Evolutionary conservation across 108 stramenopile genomes (phyloP).

Genomic region (Schizochytrium sp.): DNA sequence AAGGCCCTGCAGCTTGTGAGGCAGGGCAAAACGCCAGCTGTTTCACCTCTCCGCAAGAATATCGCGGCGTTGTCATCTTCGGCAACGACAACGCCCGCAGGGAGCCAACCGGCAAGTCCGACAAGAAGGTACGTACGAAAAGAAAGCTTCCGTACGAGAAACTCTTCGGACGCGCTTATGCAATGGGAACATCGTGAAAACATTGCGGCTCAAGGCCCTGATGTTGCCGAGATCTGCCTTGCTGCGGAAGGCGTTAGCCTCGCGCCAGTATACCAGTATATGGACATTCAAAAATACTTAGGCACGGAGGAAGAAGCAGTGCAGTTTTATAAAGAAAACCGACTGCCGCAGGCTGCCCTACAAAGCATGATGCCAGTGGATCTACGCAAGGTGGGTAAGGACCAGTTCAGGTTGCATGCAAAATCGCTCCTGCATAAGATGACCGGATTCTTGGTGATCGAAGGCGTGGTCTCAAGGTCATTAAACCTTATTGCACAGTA

Average conservation of each 20-base stretch:
- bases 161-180: conserved; percentile 4
- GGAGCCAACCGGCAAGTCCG: background rate
- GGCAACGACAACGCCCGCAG: background rate
- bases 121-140: conserved; percentile 3
- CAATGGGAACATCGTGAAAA: conserved; percentile 43
- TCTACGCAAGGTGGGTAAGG: background rate
- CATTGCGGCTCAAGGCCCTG: background rate
- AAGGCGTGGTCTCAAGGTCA: conserved; percentile 11
- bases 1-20: conserved; percentile 7
- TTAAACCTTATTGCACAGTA: background rate
- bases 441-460: conserved; percentile 49
- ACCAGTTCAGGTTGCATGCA: background rate
- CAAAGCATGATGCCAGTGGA: conserved; percentile 51
- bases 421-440: background rate
- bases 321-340: conserved; percentile 48
- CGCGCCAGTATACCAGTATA: conserved; percentile 24
- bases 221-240: conserved; percentile 54
- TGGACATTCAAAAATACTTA: conserved; percentile 57
- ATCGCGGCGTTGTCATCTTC: background rate
- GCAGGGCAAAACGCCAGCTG: background rate
- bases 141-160: conserved; percentile 38
- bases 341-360: conserved; percentile 28
- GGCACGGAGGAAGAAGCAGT: conserved; percentile 23
- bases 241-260: conserved; percentile 8
- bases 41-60: background rate